Conservation (phyloP, 371 early-diverging fungal genomes). For the Syncephalis plumigaleata region DNA sequence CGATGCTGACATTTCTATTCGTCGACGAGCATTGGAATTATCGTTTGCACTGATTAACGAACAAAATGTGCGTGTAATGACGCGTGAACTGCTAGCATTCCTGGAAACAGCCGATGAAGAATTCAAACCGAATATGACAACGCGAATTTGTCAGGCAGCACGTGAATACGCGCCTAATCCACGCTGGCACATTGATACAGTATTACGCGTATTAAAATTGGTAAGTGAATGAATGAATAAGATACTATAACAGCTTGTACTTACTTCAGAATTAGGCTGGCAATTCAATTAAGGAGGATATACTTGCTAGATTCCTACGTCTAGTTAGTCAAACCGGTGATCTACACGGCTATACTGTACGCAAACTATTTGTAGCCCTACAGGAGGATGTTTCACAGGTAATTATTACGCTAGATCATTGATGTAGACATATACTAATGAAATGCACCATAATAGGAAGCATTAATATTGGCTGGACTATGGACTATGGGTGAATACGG, state of each 20-base stretch:
- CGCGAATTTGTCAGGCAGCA: slow-evolving; percentile 76
- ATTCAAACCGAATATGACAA: slow-evolving; percentile 75
- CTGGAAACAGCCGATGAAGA: slow-evolving; percentile 85
- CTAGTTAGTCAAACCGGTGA: slow-evolving; percentile 57
- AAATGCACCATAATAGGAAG: slow-evolving; percentile 35
- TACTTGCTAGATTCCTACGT: slow-evolving; percentile 46
- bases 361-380: slow-evolving; percentile 67
- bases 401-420: slow-evolving; percentile 1
- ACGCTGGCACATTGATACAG: slow-evolving; percentile 93
- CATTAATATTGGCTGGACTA: slow-evolving; percentile 73
- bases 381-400: slow-evolving; percentile 60
- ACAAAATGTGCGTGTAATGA: slow-evolving; percentile 81
- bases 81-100: slow-evolving; percentile 80
- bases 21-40: slow-evolving; percentile 89
- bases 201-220: slow-evolving; percentile 69
- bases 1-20: slow-evolving; percentile 91
- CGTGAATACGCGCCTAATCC: slow-evolving; percentile 75
- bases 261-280: slow-evolving; percentile 29
- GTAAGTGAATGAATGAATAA: slow-evolving; percentile 8
- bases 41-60: slow-evolving; percentile 88
- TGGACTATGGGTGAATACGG: slow-evolving; percentile 97
- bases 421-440: not conserved
- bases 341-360: slow-evolving; percentile 67
- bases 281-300: slow-evolving; percentile 49
- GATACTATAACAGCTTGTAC: not conserved